These are phyloP conservation scores for Phanerodontia chrysosporium DNA, from an alignment of 768 basidiomycete genomes.

Conservation along the genomic window DNA sequence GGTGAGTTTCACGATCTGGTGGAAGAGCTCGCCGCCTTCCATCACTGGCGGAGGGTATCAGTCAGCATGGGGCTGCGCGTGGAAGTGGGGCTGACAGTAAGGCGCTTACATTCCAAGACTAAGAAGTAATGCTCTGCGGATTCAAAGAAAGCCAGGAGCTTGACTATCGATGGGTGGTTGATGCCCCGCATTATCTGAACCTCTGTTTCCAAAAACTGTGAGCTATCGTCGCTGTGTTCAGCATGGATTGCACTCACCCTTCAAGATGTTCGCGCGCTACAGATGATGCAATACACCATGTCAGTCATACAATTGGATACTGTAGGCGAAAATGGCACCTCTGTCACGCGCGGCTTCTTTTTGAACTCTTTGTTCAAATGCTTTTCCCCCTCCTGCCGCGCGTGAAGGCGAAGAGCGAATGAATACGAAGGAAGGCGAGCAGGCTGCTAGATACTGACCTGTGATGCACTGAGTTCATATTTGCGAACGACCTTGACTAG, in stretches of 20 bases:
- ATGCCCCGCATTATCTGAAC: slow-evolving; percentile 98
- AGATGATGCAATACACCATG: slow-evolving; percentile 12
- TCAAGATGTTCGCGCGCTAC: slow-evolving; percentile 96
- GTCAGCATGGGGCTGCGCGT: slow-evolving; percentile 6
- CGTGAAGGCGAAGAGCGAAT: slow-evolving; percentile 15
- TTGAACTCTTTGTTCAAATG: slow-evolving; percentile 93
- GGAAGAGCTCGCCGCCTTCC: slow-evolving; percentile 98
- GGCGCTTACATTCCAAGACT: slow-evolving; percentile 75
- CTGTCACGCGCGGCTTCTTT: slow-evolving; percentile 96
- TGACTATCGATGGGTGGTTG: slow-evolving; percentile 89
- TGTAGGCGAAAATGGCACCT: slow-evolving; percentile 59
- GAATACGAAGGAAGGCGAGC: slow-evolving; percentile 25
- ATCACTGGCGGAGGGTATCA: slow-evolving; percentile 54
- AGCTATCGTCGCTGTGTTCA: too few relatives aligned
- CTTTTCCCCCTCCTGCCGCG: slow-evolving; percentile 77
- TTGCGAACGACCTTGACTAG: slow-evolving; percentile 95
- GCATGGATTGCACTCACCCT: slow-evolving; percentile 50
- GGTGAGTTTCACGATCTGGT: slow-evolving; percentile 97
- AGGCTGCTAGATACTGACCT: slow-evolving; percentile 56
- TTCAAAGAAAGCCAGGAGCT: slow-evolving; percentile 88
- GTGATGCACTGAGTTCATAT: slow-evolving; percentile 83
- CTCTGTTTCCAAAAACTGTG: slow-evolving; percentile 46
- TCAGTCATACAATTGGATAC: slow-evolving; percentile 19
- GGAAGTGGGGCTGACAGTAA: not conserved
- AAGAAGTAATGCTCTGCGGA: slow-evolving; percentile 92